Percentiles rank a stretch among this genome's conserved stretches.
These are phyloP conservation scores for Alternaria sp. DNA, from an alignment of 2,329 filamentous ascomycete species.

Conservation along the genomic window DNA sequence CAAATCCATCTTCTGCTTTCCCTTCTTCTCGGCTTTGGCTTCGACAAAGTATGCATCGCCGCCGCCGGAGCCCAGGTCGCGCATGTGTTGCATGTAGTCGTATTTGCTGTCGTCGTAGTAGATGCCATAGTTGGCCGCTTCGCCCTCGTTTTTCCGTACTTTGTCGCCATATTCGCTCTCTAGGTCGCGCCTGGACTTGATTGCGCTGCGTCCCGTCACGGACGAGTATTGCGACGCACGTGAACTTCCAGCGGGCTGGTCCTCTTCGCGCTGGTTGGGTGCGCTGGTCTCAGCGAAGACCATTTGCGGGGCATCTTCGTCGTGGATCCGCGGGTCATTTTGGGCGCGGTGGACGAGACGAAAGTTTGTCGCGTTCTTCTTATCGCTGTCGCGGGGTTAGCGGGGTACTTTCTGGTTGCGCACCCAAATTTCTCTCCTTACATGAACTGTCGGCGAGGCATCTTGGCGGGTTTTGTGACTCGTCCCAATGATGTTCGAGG, in stretches of 20 bases:
- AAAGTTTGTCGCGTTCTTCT: constrained; percentile 92
- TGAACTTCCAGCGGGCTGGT: constrained; percentile 57
- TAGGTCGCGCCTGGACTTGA: constrained; percentile 79
- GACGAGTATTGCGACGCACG: constrained; percentile 56
- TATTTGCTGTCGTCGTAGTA: constrained; percentile 96
- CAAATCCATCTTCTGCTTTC: constrained; percentile 76
- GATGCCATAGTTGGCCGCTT: constrained; percentile 92
- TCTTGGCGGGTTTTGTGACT: constrained; percentile 56
- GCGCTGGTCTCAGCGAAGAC: constrained; percentile 77
- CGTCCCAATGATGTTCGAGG: not conserved
- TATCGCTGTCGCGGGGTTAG: constrained; percentile 67
- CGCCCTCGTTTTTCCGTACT: constrained; percentile 90
- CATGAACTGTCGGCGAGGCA: constrained; percentile 81
- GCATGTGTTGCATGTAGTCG: constrained; percentile 99
- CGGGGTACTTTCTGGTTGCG: constrained; percentile 27
- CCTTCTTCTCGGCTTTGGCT: constrained; percentile 70
- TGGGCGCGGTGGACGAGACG: constrained; percentile 94
- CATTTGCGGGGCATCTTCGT: constrained; percentile 86
- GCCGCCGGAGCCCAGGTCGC: constrained; percentile 73
- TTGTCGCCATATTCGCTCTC: constrained; percentile 74
- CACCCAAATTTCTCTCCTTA: constrained; percentile 51
- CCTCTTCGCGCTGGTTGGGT: constrained; percentile 44
- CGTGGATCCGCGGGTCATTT: constrained; percentile 96
- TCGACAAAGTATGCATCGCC: constrained; percentile 88
- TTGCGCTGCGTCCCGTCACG: constrained; percentile 55